These are phyloP conservation scores for Scopulariopsis brevicaulis DNA, from an alignment of 2,329 filamentous ascomycete species.

Conservation along the genomic window DNA sequence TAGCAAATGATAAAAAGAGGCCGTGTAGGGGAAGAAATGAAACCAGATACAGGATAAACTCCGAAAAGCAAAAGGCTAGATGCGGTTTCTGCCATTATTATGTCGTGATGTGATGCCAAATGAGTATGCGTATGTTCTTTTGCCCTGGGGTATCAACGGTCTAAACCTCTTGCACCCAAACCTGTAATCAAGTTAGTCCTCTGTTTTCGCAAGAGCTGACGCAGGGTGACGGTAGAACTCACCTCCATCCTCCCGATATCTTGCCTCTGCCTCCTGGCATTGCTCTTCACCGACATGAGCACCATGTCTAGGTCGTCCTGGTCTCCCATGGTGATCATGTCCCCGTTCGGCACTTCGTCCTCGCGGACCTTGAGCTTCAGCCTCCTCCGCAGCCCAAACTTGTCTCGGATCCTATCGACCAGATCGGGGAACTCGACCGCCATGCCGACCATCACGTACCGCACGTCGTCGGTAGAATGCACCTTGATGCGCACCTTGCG, in stretches of 20 bases:
- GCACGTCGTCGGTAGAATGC: constrained; percentile 73
- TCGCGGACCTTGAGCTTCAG: constrained; percentile 87
- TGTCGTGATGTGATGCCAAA: constrained; percentile 1
- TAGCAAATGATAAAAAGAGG: neutral
- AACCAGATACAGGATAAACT: neutral
- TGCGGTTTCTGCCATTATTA: constrained; percentile 1
- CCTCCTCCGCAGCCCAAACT: constrained; percentile 65
- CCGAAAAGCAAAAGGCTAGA: neutral
- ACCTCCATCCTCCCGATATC: constrained; percentile 96
- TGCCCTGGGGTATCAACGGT: constrained; percentile 9
- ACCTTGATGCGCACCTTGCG: constrained; percentile 84
- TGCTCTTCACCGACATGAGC: constrained; percentile 55
- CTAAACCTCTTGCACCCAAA: constrained; percentile 37
- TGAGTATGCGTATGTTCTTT: constrained; percentile 1
- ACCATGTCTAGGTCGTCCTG: constrained; percentile 93
- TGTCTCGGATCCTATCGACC: constrained; percentile 68
- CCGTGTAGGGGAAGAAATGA: neutral
- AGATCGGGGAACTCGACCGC: constrained; percentile 68
- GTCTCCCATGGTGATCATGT: constrained; percentile 96
- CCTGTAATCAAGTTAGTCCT: constrained; percentile 22
- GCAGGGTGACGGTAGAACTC: constrained; percentile 24
- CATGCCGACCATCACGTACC: constrained; percentile 78
- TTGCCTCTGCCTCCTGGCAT: constrained; percentile 59
- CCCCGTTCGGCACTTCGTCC: constrained; percentile 63
- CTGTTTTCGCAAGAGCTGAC: neutral